phyloP scores from a whole-genome alignment of 345 rosid species.

The Arabidopsis suecica region DNA sequence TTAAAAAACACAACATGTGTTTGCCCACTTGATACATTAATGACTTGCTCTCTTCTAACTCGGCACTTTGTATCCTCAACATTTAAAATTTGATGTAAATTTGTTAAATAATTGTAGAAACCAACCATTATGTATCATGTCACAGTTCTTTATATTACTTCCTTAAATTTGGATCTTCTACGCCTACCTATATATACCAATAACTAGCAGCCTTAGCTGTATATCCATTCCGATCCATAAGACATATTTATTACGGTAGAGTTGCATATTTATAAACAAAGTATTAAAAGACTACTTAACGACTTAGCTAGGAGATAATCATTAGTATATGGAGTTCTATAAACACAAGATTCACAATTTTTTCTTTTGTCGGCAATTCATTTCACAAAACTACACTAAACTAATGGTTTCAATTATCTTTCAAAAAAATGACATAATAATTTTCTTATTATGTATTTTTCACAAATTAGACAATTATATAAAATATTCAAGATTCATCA shows the following conservation, averaged over 20 bases:
- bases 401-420: not conserved
- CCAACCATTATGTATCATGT: constrained; percentile 42
- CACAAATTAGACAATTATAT: not conserved
- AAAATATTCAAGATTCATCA: not conserved
- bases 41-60: constrained; percentile 45
- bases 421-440: not conserved
- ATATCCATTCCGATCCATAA: not conserved
- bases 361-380: too few species aligned
- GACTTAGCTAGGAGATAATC: not conserved
- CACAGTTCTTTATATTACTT: constrained; percentile 17
- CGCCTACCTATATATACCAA: constrained; percentile 26
- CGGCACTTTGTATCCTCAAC: constrained; percentile 42
- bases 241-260: constrained; percentile 23
- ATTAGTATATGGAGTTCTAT: not conserved
- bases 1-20: constrained; percentile 44
- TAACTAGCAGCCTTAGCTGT: constrained; percentile 45
- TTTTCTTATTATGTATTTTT: not conserved
- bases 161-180: constrained; percentile 17
- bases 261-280: constrained; percentile 2
- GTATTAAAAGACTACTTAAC: not conserved
- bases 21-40: constrained; percentile 44
- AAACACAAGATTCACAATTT: not conserved
- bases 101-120: constrained; percentile 19
- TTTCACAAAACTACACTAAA: not conserved
- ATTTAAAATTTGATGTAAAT: constrained; percentile 24